Conservation (phyloP, 2,329 filamentous ascomycete species). For the Claviceps digitariae region DNA sequence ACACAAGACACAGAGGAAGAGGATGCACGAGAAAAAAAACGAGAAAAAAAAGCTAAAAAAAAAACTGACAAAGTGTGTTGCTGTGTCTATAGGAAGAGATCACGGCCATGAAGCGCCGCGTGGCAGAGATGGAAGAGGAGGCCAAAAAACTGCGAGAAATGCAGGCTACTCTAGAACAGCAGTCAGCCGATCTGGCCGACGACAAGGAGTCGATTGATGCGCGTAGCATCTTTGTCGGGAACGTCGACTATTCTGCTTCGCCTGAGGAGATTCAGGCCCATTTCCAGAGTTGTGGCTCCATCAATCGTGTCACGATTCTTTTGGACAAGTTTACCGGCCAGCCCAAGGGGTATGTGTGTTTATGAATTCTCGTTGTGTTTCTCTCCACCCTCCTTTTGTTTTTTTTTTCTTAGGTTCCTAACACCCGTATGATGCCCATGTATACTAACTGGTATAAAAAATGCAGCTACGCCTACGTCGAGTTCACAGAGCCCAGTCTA, state of each 20-base stretch:
- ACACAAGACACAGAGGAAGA: background rate
- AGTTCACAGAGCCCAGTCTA: constrained; percentile 87
- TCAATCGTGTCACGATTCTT: constrained; percentile 95
- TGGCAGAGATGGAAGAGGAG: constrained; percentile 85
- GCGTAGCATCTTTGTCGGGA: constrained; percentile 94
- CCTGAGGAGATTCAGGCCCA: constrained; percentile 95
- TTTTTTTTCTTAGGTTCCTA: background rate
- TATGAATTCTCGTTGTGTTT: too few relatives aligned
- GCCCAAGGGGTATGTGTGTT: constrained; percentile 69
- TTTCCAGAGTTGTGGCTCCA: constrained; percentile 92
- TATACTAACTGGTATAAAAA: background rate
- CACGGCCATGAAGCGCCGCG: constrained; percentile 71
- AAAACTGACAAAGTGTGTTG: constrained; percentile 17
- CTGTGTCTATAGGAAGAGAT: constrained; percentile 53
- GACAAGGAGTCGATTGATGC: constrained; percentile 93
- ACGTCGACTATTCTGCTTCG: constrained; percentile 93
- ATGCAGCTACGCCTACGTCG: constrained; percentile 88
- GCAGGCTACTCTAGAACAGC: constrained; percentile 75
- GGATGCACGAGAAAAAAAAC: background rate
- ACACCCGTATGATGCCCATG: background rate
- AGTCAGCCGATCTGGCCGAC: constrained; percentile 70
- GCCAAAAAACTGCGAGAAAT: constrained; percentile 76
- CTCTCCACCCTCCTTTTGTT: too few relatives aligned
- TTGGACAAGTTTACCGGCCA: constrained; percentile 97
- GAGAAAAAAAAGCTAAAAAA: background rate